Base-by-base conservation (phyloP, 2,329 filamentous ascomycete species). In the Hortaea sp. region DNA sequence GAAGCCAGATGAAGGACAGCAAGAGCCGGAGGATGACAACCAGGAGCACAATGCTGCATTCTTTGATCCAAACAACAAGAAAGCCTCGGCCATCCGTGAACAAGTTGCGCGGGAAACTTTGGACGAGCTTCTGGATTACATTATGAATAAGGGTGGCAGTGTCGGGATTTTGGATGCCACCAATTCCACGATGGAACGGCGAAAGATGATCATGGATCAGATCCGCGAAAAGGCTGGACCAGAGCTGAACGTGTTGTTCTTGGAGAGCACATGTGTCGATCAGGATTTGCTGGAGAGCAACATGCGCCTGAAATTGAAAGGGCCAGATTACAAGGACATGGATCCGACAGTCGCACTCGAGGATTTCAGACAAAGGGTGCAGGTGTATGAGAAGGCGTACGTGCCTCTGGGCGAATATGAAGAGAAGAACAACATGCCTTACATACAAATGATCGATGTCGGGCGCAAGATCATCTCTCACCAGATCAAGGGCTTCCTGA, bases 381-480 rank as follows among this genome's bases (percentile, higher is more conserved):
- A 79, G 44, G 85, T 94, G 7, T 98, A 98, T 59, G 88, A 95
- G 65, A 94, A 89, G 60, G 88, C 88, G 11, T 98, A 98, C 60
- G 82, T 90, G 5, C 86, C 92, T 0, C 73, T 98, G 1, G 92
- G 92, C 30, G 60, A 63, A 12, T 63, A 63, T 40, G 92, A 98
- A 63, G 92, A 98, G 67, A 77, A 84, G 20, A 77, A 94, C 60
- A 82, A 89, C 57, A 84, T 95, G 78, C 86, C 94, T 49, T 98
- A 94, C 62, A 94, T 98, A 53, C 88, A 88, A 72, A 95, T 97
- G 85, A 87, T 97, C 53, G 92, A 98, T 64, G 92, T 98, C 2
- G 92, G 92, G 38, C 81, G 90, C 50, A 98, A 98, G 67, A 78
- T 97, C 50, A 81, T 97, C 39, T 85, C 90, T 41, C 85, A 94